These are phyloP conservation scores for Carex parvula DNA, from an alignment of 176 grass and related monocot genomes.

Conservation along the genomic window DNA sequence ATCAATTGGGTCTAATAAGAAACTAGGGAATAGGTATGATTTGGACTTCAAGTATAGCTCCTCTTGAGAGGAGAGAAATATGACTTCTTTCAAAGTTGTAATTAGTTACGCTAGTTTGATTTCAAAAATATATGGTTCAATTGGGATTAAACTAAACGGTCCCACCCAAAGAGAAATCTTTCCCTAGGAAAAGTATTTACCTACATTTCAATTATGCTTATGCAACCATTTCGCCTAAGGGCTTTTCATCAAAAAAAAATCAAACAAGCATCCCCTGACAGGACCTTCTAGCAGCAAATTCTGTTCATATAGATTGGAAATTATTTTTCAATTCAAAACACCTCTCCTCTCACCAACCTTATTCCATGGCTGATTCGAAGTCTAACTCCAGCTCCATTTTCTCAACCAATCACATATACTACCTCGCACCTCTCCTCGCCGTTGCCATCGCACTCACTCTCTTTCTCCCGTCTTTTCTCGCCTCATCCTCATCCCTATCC, in stretches of 20 bases:
- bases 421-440: slow-evolving; percentile 37
- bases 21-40: neutral
- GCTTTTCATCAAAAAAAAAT: too few species aligned
- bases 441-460: slow-evolving; percentile 22
- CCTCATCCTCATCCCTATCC: neutral
- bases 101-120: neutral
- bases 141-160: neutral
- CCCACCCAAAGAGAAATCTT: neutral
- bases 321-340: neutral
- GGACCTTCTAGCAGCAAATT: neutral
- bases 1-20: too few species aligned
- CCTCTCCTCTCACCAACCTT: neutral
- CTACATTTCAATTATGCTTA: neutral
- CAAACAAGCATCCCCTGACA: slow-evolving; percentile 11
- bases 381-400: slow-evolving; percentile 17
- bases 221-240: neutral
- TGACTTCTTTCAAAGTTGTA: neutral
- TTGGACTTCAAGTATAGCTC: neutral
- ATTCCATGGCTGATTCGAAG: slow-evolving; percentile 26
- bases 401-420: slow-evolving; percentile 30
- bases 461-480: slow-evolving; percentile 37
- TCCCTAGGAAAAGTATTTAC: neutral
- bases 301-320: slow-evolving; percentile 6
- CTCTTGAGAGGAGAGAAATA: neutral
- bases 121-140: neutral